Base-by-base conservation (phyloP, 2,329 filamentous ascomycete species). In the Arthrobotrys musiformis region DNA sequence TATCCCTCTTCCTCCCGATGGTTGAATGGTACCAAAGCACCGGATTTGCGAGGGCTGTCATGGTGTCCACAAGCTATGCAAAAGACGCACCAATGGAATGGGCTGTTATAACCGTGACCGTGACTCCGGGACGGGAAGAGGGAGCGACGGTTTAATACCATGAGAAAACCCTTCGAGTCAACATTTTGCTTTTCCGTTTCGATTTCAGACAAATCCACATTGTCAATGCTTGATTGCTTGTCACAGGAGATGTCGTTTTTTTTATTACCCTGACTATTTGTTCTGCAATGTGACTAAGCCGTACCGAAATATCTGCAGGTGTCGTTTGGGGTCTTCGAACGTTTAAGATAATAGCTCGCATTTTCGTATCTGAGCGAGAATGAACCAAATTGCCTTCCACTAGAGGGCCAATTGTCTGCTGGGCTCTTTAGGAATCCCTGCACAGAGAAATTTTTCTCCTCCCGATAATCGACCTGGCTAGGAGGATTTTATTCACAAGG, bases 21-120 rank as follows among this genome's bases (percentile, higher is more conserved):
- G 44, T 56, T 70, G 37, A 19, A 62, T 56, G 35, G 58, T 50
- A 60, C 69, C 69, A 66, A 42, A 66, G 60, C 50, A 60, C 50
- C 24, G 69, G 69, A 66, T 60, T 35, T 73, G 50, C 60, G 48
- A 73, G 69, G 56, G 44, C 62, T 52, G 70, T 46, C 26, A 37
- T 64, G 42, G 30, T 58, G 52, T 46, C 54, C 33, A 60, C 17
- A 40, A 50, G 50, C 52, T 42, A 67, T 66, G 63, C 33, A 60
- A 70, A 69, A 69, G 37, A 70, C 64, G 72, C 72, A 76, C 72
- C 72, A 76, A 70, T 76, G 63, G 64, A 69, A 70, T 60, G 72
- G 63, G n/a, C 48, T 35, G 44, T 44, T 58, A 46, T 40, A 52
- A 64, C 37, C 61, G 37, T 68, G 62, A 75, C 72, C 72, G 72